These are phyloP conservation scores for Fusarium miscanthi DNA, from an alignment of 2,329 filamentous ascomycete species.

Conservation along the genomic window DNA sequence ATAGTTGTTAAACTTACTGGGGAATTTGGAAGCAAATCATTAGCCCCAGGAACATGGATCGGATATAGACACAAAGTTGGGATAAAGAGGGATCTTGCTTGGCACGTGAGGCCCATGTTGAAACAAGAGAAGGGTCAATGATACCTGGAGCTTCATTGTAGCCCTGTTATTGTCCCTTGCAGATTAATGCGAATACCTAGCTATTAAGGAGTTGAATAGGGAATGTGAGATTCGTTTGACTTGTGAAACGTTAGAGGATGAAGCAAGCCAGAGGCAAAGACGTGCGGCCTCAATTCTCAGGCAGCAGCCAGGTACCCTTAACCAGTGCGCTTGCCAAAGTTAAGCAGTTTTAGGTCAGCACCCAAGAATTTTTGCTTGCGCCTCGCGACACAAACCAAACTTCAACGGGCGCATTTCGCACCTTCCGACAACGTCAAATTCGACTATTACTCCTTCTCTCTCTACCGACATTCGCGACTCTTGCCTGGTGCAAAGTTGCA, in stretches of 20 bases:
- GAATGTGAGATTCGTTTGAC: conserved; percentile 19
- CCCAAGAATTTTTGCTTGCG: conserved; percentile 43
- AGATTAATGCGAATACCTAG: conserved; percentile 28
- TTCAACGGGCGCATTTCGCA: conserved; percentile 35
- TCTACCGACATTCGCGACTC: conserved; percentile 26
- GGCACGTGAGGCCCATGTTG: conserved; percentile 24
- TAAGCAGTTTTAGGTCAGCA: conserved; percentile 39
- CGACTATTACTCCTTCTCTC: conserved; percentile 16
- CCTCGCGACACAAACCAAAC: conserved; percentile 37
- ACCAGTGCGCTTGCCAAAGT: conserved; percentile 11
- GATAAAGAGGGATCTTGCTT: conserved; percentile 20
- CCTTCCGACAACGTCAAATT: conserved; percentile 35
- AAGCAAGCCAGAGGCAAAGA: conserved; percentile 2
- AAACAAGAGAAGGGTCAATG: conserved; percentile 15
- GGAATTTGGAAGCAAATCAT: not conserved
- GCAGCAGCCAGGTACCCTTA: not conserved
- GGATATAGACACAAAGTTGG: conserved; percentile 7
- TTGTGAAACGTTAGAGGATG: conserved; percentile 17
- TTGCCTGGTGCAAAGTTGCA: conserved; percentile 56
- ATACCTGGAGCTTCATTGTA: conserved; percentile 7
- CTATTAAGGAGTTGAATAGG: conserved; percentile 9
- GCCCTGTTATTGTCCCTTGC: conserved; percentile 15
- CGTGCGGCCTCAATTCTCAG: conserved; percentile 3
- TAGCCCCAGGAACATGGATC: not conserved
- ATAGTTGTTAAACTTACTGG: not conserved